phyloP scores from a whole-genome alignment of 192 early-diverging fungal genomes.

The Funneliformis geosporum region DNA sequence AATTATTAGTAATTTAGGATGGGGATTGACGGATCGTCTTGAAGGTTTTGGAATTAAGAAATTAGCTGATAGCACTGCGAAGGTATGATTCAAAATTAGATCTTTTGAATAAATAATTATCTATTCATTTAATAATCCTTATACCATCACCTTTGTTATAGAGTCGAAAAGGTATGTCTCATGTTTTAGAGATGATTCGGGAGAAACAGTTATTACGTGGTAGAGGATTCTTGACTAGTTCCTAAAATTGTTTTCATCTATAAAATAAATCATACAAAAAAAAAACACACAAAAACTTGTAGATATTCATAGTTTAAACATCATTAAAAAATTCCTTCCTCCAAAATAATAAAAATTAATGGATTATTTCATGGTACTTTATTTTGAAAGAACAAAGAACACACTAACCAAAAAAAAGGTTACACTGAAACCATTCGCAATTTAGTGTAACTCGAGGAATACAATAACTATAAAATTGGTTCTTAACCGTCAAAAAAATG shows the following conservation, averaged over 20 bases:
- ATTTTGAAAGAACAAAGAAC: no score
- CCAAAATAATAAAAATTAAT: no score
- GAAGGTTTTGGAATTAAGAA: slow-evolving; percentile 87
- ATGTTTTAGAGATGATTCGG: slow-evolving; percentile 51
- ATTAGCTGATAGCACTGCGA: slow-evolving; percentile 78
- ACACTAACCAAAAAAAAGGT: no score
- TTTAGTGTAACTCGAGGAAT: no score
- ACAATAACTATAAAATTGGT: no score
- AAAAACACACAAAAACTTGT: background rate
- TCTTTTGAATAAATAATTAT: background rate
- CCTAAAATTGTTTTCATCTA: background rate
- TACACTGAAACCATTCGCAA: no score
- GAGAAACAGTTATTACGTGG: slow-evolving; percentile 40
- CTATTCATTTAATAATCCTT: background rate
- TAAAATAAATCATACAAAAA: background rate
- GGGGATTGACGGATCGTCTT: slow-evolving; percentile 78
- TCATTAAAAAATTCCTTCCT: no score
- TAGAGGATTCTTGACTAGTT: slow-evolving; percentile 6
- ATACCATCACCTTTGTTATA: background rate
- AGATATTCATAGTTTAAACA: background rate
- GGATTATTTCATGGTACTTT: no score
- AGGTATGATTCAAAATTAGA: slow-evolving; percentile 41
- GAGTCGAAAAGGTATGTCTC: slow-evolving; percentile 52
- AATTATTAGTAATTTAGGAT: slow-evolving; percentile 87
- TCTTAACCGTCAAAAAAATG: no score